Percentiles rank a stretch among this genome's conserved stretches.
Conservation (phyloP, 495 filamentous ascomycete species). For the Neurospora tetrasperma region DNA sequence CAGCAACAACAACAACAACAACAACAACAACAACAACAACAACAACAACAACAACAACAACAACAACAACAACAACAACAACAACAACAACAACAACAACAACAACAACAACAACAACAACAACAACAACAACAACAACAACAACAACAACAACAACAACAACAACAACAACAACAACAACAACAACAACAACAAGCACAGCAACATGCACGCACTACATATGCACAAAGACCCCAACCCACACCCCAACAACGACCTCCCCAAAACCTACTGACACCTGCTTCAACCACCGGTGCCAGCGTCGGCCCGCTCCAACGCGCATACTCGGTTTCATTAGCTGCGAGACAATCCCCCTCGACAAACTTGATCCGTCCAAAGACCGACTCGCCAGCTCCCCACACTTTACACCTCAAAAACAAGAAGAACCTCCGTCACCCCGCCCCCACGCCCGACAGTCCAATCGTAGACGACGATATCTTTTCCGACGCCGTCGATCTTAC, state of each 20-base stretch:
- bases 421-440: not conserved
- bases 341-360: constrained; percentile 2
- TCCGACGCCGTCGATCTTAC: constrained; percentile 63
- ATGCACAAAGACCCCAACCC: not conserved
- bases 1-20: not conserved
- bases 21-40: not conserved
- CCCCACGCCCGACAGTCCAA: not conserved
- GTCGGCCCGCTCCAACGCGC: constrained; percentile 23
- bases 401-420: not conserved
- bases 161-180: not conserved
- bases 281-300: constrained; percentile 20
- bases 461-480: constrained; percentile 20
- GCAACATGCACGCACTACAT: not conserved
- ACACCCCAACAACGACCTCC: constrained; percentile 10
- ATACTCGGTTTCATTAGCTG: constrained; percentile 22
- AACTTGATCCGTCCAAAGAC: not conserved
- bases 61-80: not conserved
- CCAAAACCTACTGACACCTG: constrained; percentile 27
- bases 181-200: not conserved
- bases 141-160: not conserved
- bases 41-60: not conserved
- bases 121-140: not conserved
- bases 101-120: not conserved
- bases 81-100: not conserved
- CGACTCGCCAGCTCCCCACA: not conserved